Base-by-base conservation (phyloP, 306 rosid species). In the Cucurbita argyrosperma region DNA sequence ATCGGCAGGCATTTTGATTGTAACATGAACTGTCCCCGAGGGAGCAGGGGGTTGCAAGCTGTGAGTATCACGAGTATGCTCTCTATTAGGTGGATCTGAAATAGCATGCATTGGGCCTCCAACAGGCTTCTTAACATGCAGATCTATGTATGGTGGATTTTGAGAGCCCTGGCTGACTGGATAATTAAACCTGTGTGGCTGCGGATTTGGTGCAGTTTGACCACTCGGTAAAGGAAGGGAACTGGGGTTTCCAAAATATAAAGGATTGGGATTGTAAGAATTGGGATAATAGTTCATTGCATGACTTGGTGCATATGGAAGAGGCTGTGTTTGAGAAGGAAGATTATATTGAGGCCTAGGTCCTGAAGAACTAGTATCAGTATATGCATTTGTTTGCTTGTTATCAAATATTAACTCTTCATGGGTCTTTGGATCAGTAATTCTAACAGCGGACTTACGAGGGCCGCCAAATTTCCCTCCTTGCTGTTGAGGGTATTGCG, bases 341-440 rank as follows among this genome's bases (percentile, higher is more conserved):
- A 80, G 76, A 73, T 61, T 85, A 69, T 86, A 80, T 59, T 84
- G 96, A 58, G 90, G 70, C 84, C 93, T 90, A 46, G 82, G 74
- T 64, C 79, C 87, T 16, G 93, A 82, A 66, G 96, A 72, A 21
- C 89, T 87, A 43, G 87, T 78, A 81, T 89, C 97, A 56, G 85
- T 50, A 88, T 78, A 77, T 45, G 85, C 81, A 80, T 88, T 97
- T 46, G 84, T 26, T 61, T 84, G 83, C 81, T 88, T 91, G 76
- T 49, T 58, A 49, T 95, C 96, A 79, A 95, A 92, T 77, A 87
- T 83, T 79, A 95, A 78, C 78, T 89, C 97, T 80, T 95, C 91
- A 70, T 83, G 96, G 1, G 99, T 95, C 43, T 95, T 92, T 39
- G 99, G 99, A 86, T 95, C 95, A 76, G 96, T 95, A 67, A 95